Evolutionary conservation across 1,284 basidiomycete species (phyloP).

Genomic region (Baeospora myosura): DNA sequence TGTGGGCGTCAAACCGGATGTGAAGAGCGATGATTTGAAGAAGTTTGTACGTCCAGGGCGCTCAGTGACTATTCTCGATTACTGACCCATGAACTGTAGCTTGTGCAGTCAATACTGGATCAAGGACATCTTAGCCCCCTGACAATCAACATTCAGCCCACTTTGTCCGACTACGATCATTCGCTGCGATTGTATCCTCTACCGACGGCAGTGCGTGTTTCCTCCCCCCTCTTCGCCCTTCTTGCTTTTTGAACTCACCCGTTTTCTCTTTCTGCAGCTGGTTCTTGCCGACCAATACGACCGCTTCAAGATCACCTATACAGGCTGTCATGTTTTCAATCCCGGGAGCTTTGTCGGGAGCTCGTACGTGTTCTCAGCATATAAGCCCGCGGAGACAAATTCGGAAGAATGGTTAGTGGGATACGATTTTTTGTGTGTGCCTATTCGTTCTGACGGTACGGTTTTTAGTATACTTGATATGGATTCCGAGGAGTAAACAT

Average conservation of each 20-base stretch:
- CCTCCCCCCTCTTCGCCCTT: not conserved
- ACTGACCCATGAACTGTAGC: constrained; percentile 35
- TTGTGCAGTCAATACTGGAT: constrained; percentile 90
- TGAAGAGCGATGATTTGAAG: constrained; percentile 72
- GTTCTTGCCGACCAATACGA: constrained; percentile 98
- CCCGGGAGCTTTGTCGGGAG: constrained; percentile 84
- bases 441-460: not conserved
- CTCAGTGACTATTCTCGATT: constrained; percentile 1
- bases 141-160: constrained; percentile 78
- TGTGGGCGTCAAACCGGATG: constrained; percentile 76
- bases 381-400: constrained; percentile 70
- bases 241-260: not conserved
- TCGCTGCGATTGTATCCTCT: constrained; percentile 89
- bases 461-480: constrained; percentile 13
- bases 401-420: constrained; percentile 67
- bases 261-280: constrained; percentile 60
- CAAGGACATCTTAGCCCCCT: constrained; percentile 89
- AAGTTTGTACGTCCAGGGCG: constrained; percentile 62
- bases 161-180: constrained; percentile 89
- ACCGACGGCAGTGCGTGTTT: constrained; percentile 72
- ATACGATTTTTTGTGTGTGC: not conserved
- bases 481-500: constrained; percentile 2
- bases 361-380: constrained; percentile 80
- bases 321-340: constrained; percentile 98
- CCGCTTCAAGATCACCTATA: constrained; percentile 93